A percentile compares a stretch with the other conserved stretches of the same genome.
Evolutionary conservation across 1,284 basidiomycete genomes (phyloP).

Genomic region (Ganoderma lingzhi): DNA sequence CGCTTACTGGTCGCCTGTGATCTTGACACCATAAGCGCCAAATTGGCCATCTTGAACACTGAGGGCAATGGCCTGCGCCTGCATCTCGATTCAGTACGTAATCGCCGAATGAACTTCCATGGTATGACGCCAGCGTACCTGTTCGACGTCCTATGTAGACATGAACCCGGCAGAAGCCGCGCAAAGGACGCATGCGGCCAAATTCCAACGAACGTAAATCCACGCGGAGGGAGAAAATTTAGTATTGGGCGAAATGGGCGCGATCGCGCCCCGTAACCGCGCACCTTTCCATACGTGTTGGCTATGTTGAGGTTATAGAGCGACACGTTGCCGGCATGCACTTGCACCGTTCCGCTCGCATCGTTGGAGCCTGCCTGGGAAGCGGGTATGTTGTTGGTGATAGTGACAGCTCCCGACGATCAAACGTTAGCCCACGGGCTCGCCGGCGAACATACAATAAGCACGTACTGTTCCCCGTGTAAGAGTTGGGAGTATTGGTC

Average conservation of each 20-base stretch:
- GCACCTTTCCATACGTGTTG: constrained; percentile 57
- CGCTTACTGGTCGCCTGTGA: constrained; percentile 58
- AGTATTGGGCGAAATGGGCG: constrained; percentile 22
- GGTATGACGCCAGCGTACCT: constrained; percentile 25
- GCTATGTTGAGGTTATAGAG: constrained; percentile 66
- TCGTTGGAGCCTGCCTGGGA: constrained; percentile 59
- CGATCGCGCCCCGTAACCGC: constrained; percentile 20
- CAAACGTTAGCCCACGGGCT: constrained; percentile 18
- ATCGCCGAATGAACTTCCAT: constrained; percentile 13
- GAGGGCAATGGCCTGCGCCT: constrained; percentile 59
- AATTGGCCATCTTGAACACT: constrained; percentile 60
- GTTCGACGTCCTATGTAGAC: constrained; percentile 28
- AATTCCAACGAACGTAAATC: constrained; percentile 15
- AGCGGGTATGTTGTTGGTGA: constrained; percentile 52
- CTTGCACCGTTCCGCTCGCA: constrained; percentile 59
- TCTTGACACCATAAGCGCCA: constrained; percentile 59
- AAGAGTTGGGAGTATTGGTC: constrained; percentile 33
- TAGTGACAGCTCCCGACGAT: constrained; percentile 43
- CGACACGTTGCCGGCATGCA: constrained; percentile 59
- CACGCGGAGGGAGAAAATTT: constrained; percentile 13
- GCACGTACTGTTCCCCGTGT: constrained; percentile 35
- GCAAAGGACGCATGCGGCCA: constrained; percentile 4
- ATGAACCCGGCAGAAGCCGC: constrained; percentile 1
- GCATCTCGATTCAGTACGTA: constrained; percentile 19
- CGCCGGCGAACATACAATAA: constrained; percentile 17